Conservation (phyloP, 129 eudicot species). For the Deinandra increscens region DNA sequence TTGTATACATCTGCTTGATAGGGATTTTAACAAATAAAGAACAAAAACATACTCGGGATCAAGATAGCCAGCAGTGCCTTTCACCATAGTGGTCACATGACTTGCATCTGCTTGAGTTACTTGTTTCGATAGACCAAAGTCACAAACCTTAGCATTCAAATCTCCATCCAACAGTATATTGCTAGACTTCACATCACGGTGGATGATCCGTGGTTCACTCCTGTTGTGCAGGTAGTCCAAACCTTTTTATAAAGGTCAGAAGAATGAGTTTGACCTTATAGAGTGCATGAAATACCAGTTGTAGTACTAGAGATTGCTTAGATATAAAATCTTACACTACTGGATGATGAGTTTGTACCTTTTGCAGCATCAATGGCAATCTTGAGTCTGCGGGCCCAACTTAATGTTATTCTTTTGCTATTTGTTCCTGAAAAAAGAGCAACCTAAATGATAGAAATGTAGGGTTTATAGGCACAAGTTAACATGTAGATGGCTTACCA, state of each 20-base stretch:
- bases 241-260: slow-evolving; percentile 47
- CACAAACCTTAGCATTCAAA: slow-evolving; percentile 80
- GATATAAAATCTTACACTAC: background rate
- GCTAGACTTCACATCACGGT: slow-evolving; percentile 89
- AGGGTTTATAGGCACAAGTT: background rate
- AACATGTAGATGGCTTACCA: slow-evolving; percentile 40
- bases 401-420: slow-evolving; percentile 64
- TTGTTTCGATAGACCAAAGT: slow-evolving; percentile 87
- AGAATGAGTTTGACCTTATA: slow-evolving; percentile 17
- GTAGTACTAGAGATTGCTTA: background rate
- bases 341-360: slow-evolving; percentile 39
- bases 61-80: slow-evolving; percentile 93
- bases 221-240: slow-evolving; percentile 90
- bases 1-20: slow-evolving; percentile 9
- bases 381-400: slow-evolving; percentile 92
- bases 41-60: slow-evolving; percentile 75
- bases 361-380: slow-evolving; percentile 94
- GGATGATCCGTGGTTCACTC: slow-evolving; percentile 78
- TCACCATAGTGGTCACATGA: slow-evolving; percentile 81
- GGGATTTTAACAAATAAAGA: background rate
- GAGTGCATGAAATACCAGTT: background rate
- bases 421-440: slow-evolving; percentile 54
- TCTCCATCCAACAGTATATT: slow-evolving; percentile 78
- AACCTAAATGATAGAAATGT: slow-evolving; percentile 8
- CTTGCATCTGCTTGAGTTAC: slow-evolving; percentile 62